A percentile compares a stretch with the other conserved stretches of the same genome.
These are phyloP conservation scores for Flaveria brownii DNA, from an alignment of 129 eudicot species.

Conservation along the genomic window DNA sequence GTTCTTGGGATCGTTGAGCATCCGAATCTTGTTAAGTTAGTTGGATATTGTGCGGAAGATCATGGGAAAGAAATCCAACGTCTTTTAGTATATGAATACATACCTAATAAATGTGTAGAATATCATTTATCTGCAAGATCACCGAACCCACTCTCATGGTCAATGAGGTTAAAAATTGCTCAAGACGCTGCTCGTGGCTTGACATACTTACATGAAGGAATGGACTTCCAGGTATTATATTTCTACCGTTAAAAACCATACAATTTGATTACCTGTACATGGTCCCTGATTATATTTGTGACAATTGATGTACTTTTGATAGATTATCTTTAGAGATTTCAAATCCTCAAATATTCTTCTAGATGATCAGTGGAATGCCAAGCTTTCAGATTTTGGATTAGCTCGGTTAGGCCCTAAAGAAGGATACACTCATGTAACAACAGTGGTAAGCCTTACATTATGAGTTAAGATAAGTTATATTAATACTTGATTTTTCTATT, in stretches of 20 bases:
- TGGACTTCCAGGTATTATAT: conserved; percentile 76
- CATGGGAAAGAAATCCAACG: conserved; percentile 89
- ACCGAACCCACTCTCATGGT: conserved; percentile 61
- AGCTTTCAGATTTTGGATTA: conserved; percentile 91
- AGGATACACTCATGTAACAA: conserved; percentile 85
- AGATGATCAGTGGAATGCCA: conserved; percentile 92
- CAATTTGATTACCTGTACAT: background rate
- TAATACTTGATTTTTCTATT: background rate
- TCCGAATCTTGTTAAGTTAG: conserved; percentile 74
- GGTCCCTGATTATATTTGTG: background rate
- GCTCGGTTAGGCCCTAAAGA: conserved; percentile 92
- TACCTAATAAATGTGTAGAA: conserved; percentile 78
- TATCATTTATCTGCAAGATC: conserved; percentile 70
- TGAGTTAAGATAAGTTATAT: background rate
- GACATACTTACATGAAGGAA: conserved; percentile 75
- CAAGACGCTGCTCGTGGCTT: conserved; percentile 91
- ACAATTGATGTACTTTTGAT: background rate
- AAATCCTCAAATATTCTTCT: conserved; percentile 90
- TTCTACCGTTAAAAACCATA: background rate
- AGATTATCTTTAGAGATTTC: conserved; percentile 94
- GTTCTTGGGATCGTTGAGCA: conserved; percentile 83
- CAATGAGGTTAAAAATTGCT: conserved; percentile 72
- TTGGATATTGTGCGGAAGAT: conserved; percentile 93
- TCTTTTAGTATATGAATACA: conserved; percentile 72
- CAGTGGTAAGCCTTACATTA: conserved; percentile 56